phyloP scores from a whole-genome alignment of 192 early-diverging fungal genomes.

The Gryganskiella cystojenkinii region DNA sequence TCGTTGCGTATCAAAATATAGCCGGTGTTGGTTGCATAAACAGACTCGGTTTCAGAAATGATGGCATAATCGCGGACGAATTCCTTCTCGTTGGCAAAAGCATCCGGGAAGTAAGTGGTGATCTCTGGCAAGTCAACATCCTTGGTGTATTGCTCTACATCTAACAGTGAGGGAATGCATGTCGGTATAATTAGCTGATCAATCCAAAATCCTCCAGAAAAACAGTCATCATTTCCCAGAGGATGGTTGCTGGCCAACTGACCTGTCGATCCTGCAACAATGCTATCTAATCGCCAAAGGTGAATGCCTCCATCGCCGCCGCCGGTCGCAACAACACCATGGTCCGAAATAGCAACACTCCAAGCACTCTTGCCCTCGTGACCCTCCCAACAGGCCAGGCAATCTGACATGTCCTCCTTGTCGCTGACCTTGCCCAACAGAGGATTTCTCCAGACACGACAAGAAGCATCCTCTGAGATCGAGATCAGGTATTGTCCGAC shows the following conservation, averaged over 20 bases:
- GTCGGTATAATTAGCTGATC: too few relatives aligned
- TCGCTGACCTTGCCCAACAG: conserved; percentile 35
- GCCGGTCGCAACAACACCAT: conserved; percentile 69
- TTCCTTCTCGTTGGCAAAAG: conserved; percentile 28
- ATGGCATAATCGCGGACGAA: conserved; percentile 48
- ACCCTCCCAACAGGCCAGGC: conserved; percentile 81
- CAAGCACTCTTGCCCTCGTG: conserved; percentile 86
- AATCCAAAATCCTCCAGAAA: too few relatives aligned
- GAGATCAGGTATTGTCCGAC: conserved; percentile 67
- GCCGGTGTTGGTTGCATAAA: conserved; percentile 41
- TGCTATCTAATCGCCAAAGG: conserved; percentile 71
- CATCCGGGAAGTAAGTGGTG: conserved; percentile 21
- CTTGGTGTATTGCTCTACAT: conserved; percentile 36
- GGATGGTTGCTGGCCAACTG: neutral
- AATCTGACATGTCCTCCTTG: conserved; percentile 49
- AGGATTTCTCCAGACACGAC: conserved; percentile 79
- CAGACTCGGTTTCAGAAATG: conserved; percentile 12
- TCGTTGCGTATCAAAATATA: conserved; percentile 55
- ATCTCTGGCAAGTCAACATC: conserved; percentile 41
- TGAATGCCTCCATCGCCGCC: conserved; percentile 85
- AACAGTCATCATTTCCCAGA: too few relatives aligned
- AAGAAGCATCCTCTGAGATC: conserved; percentile 83
- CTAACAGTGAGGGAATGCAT: too few relatives aligned
- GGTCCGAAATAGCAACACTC: conserved; percentile 71
- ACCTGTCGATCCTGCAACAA: conserved; percentile 66